These are phyloP conservation scores for Eleusine coracana DNA, from an alignment of 176 grass and related monocot genomes.

Conservation along the genomic window DNA sequence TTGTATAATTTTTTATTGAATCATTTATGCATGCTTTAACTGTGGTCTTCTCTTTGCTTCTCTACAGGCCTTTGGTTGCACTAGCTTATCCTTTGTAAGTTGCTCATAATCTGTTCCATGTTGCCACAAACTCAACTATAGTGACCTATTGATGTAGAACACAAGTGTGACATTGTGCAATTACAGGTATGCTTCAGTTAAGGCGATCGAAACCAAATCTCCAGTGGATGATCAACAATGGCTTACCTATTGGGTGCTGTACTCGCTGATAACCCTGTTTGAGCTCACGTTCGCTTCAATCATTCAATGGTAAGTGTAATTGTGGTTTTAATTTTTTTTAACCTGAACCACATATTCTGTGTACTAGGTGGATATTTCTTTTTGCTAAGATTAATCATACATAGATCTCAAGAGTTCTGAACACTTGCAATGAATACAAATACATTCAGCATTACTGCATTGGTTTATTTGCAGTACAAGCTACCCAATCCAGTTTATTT, in stretches of 20 bases:
- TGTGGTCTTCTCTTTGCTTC: conserved; percentile 26
- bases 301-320: conserved; percentile 56
- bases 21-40: neutral
- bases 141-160: conserved; percentile 9
- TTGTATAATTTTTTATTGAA: neutral
- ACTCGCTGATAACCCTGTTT: conserved; percentile 69
- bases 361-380: neutral
- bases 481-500: neutral
- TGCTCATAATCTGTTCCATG: neutral
- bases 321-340: neutral
- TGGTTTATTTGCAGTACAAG: neutral
- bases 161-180: conserved; percentile 3
- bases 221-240: conserved; percentile 74
- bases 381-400: neutral
- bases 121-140: neutral
- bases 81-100: conserved; percentile 80
- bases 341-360: neutral
- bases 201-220: conserved; percentile 71
- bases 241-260: conserved; percentile 85
- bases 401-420: neutral
- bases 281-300: conserved; percentile 69
- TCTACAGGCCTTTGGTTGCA: conserved; percentile 65
- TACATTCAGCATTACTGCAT: neutral
- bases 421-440: neutral
- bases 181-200: conserved; percentile 71